These are phyloP conservation scores for Epichloe uncinata DNA, from an alignment of 2,329 filamentous ascomycete genomes.

Conservation along the genomic window DNA sequence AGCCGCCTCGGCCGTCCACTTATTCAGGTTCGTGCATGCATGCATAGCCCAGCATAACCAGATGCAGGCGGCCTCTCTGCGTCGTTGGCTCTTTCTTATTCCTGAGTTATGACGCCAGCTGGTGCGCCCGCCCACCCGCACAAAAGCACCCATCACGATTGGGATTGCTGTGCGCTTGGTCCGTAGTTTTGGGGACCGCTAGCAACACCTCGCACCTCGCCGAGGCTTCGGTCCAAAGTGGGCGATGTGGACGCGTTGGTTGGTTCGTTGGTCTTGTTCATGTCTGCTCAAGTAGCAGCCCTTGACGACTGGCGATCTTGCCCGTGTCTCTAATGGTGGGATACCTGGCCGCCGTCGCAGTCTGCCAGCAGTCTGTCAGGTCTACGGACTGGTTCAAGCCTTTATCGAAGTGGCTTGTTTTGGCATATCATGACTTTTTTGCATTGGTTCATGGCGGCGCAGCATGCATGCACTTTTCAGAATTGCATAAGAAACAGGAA, in stretches of 20 bases:
- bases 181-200: no score
- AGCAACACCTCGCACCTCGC: background rate
- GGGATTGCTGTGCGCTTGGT: background rate
- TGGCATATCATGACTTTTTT: no score
- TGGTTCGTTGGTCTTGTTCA: no score
- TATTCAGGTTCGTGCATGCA: slow-evolving; percentile 1
- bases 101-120: background rate
- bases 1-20: slow-evolving; percentile 1
- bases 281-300: no score
- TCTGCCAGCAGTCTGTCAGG: no score
- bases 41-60: slow-evolving; percentile 4
- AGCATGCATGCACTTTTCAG: no score
- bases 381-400: no score
- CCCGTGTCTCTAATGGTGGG: no score
- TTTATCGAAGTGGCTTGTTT: no score
- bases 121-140: slow-evolving; percentile 11
- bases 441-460: no score
- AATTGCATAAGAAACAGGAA: background rate
- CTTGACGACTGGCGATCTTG: no score
- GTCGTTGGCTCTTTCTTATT: slow-evolving; percentile 1
- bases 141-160: slow-evolving; percentile 17
- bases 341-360: no score
- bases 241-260: background rate
- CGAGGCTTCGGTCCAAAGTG: background rate
- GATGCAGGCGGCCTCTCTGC: slow-evolving; percentile 8